These are phyloP conservation scores for Colletotrichum musae DNA, from an alignment of 2,329 filamentous ascomycete genomes.

Conservation along the genomic window DNA sequence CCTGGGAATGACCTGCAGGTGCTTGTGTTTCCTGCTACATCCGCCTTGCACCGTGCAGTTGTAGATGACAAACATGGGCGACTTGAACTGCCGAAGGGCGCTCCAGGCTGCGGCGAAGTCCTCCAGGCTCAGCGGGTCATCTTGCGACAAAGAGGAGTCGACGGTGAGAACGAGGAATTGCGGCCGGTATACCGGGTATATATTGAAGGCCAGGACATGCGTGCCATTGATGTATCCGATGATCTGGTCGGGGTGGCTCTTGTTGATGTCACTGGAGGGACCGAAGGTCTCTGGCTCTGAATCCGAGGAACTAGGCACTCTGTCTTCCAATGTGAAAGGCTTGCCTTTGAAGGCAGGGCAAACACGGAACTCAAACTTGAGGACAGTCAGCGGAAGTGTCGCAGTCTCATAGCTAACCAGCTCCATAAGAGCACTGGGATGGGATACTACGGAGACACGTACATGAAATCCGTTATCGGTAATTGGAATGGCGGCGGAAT, in stretches of 20 bases:
- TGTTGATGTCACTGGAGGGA: slow-evolving; percentile 6
- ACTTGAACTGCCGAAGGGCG: not conserved
- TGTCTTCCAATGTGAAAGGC: not conserved
- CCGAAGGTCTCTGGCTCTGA: not conserved
- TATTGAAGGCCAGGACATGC: not conserved
- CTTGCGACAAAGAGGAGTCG: not conserved
- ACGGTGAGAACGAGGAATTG: slow-evolving; percentile 8
- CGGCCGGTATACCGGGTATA: slow-evolving; percentile 1
- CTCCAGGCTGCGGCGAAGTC: not conserved
- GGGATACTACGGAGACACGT: not conserved
- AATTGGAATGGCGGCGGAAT: not conserved
- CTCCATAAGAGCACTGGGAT: too few species aligned
- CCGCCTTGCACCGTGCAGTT: slow-evolving; percentile 1
- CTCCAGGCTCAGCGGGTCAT: not conserved
- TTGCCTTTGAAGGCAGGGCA: slow-evolving; percentile 2
- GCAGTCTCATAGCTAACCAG: not conserved
- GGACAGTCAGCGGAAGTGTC: not conserved
- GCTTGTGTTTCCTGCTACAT: slow-evolving; percentile 12
- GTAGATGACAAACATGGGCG: not conserved
- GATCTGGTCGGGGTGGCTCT: slow-evolving; percentile 8
- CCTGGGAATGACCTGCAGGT: not conserved
- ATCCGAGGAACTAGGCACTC: not conserved
- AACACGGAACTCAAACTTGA: not conserved
- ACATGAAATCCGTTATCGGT: not conserved
- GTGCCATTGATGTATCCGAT: slow-evolving; percentile 3